These are phyloP conservation scores for Aspergillus coremiiformis DNA, from an alignment of 495 filamentous ascomycete genomes.

Conservation along the genomic window DNA sequence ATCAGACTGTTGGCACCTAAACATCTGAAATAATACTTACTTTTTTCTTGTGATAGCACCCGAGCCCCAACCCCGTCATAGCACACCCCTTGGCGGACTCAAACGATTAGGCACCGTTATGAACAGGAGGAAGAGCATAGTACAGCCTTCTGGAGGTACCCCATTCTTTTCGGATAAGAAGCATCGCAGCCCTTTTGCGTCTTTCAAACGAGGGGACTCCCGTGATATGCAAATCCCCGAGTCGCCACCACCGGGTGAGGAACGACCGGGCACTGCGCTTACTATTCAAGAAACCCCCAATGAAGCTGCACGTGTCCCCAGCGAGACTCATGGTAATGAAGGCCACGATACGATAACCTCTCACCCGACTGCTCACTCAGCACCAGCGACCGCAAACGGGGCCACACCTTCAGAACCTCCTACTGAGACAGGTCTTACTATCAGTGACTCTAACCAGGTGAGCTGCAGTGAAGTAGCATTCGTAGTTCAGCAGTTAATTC, in stretches of 20 bases:
- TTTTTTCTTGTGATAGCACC: not conserved
- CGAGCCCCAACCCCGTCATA: conserved; percentile 33
- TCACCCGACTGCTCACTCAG: conserved; percentile 18
- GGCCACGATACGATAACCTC: conserved; percentile 14
- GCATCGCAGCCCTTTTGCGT: conserved; percentile 37
- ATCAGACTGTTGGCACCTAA: not conserved
- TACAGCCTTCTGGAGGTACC: conserved; percentile 25
- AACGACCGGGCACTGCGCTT: conserved; percentile 33
- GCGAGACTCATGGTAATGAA: conserved; percentile 25
- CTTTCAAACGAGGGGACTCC: conserved; percentile 45
- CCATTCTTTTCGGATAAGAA: conserved; percentile 44
- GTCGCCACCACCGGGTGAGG: conserved; percentile 25
- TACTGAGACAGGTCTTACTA: conserved; percentile 14
- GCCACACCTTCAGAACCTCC: conserved; percentile 15
- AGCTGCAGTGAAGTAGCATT: not conserved
- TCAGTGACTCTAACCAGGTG: conserved; percentile 22
- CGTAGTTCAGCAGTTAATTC: conserved; percentile 3
- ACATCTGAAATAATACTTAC: not conserved
- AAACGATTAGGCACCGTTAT: conserved; percentile 77
- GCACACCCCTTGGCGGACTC: conserved; percentile 45
- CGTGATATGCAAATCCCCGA: conserved; percentile 39
- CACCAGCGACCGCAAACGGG: conserved; percentile 26
- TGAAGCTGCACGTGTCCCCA: conserved; percentile 26
- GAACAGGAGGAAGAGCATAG: conserved; percentile 49
- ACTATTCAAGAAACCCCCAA: conserved; percentile 24